A percentile compares a stretch with the other conserved stretches of the same genome.
Conservation (phyloP, 306 rosid genomes). For the Pachyrhizus erosus region DNA sequence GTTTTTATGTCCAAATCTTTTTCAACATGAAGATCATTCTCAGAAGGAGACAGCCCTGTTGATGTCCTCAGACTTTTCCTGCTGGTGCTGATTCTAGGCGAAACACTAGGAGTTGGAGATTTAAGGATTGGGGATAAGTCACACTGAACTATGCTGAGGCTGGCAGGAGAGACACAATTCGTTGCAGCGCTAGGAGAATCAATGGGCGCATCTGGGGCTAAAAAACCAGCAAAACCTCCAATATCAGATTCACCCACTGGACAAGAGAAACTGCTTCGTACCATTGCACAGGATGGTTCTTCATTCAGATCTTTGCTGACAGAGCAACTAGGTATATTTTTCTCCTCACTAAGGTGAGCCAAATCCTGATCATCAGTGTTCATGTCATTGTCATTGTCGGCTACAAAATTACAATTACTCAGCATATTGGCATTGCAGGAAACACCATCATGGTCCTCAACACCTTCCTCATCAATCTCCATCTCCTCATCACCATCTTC, state of each 20-base stretch:
- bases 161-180: slow-evolving; percentile 63
- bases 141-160: slow-evolving; percentile 59
- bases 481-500: slow-evolving; percentile 96
- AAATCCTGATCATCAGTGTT: slow-evolving; percentile 46
- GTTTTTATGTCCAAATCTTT: slow-evolving; percentile 47
- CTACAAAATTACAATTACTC: slow-evolving; percentile 34
- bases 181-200: slow-evolving; percentile 52
- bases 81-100: slow-evolving; percentile 82
- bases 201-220: slow-evolving; percentile 45
- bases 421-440: slow-evolving; percentile 27
- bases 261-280: slow-evolving; percentile 38
- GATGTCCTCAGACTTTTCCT: slow-evolving; percentile 93
- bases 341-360: slow-evolving; percentile 38
- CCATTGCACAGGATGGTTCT: slow-evolving; percentile 53
- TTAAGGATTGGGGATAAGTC: slow-evolving; percentile 66
- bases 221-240: slow-evolving; percentile 50
- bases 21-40: slow-evolving; percentile 57
- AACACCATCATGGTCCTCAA: slow-evolving; percentile 54
- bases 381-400: slow-evolving; percentile 48
- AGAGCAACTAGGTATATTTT: slow-evolving; percentile 47
- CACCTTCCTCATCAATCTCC: slow-evolving; percentile 94
- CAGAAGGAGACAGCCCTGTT: slow-evolving; percentile 75
- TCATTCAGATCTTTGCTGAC: slow-evolving; percentile 47
- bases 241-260: slow-evolving; percentile 50
- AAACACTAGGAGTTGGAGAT: slow-evolving; percentile 88